Evolutionary conservation across 2,329 filamentous ascomycete species (phyloP), one percentile per base, ranked within the genome.

Genomic region (Epichloe aotearoae): DNA sequence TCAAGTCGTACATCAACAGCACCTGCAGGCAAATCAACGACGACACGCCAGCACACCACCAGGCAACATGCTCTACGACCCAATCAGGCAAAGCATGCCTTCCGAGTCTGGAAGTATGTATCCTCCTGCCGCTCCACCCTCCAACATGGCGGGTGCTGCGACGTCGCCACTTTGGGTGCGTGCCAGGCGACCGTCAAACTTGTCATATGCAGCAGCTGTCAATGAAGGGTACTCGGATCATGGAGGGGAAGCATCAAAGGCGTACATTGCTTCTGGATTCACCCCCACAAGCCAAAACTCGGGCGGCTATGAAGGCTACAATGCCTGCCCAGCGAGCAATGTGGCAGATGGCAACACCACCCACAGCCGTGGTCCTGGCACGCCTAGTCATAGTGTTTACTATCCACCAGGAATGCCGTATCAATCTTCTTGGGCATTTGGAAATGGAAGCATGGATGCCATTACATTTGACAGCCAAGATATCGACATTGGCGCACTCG

Each of bases 401-500:
- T 66, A 60, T 51, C 55, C 55, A 5, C 61, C 60, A 10, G 54
- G 52, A 30, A 57, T 65, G 36, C 52, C 63, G 3, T 65, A 61
- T 38, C 58, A 58, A 14, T 57, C 64, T 46, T 52, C 58, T 1
- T 68, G 66, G 66, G 59, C 54, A n/a, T 56, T 59, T 5, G 56
- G 60, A 2, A 58, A 62, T 54, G 63, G 64, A 7, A 67, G 61
- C 50, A 67, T 70, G 54, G 69, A 75, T 45, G 67, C 69, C 55
- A 83, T 89, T 67, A 82, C 85, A 54, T 86, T 90, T 56, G 81
- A 88, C 61, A 84, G 80, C 53, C 84, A 87, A 55, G 84, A 90
- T 56, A 80, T 91, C 36, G 84, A 90, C 55, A 84, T 90, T 72
- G 79, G 77, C 23, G 70, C 78, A 4, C 67, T 89, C 17, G 82